Percentiles rank a stretch among this genome's conserved stretches.
Evolutionary conservation across 371 early-diverging fungal genomes (phyloP).

Genomic region (Phascolomyces articulosus): DNA sequence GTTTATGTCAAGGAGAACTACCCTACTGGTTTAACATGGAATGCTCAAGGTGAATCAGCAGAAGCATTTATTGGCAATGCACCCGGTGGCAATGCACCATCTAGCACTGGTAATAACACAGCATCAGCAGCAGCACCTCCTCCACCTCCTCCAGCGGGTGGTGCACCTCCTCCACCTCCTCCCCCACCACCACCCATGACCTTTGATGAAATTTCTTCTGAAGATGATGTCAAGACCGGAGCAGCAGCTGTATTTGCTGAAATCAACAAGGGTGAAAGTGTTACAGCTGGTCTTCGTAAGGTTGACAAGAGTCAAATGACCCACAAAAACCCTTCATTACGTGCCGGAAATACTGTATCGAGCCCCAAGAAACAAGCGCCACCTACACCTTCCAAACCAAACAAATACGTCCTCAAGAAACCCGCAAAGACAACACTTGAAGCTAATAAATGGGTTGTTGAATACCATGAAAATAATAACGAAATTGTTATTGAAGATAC

Average conservation of each 20-base stretch:
- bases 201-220: constrained; percentile 30
- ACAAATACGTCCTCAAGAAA: constrained; percentile 68
- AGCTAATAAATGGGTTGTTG: constrained; percentile 94
- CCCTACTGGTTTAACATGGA: constrained; percentile 93
- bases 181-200: constrained; percentile 71
- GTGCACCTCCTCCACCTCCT: constrained; percentile 65
- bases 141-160: constrained; percentile 56
- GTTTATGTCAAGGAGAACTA: constrained; percentile 88
- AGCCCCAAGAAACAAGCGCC: constrained; percentile 61
- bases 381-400: constrained; percentile 66
- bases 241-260: constrained; percentile 84
- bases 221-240: constrained; percentile 24
- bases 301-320: constrained; percentile 96
- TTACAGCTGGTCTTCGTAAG: constrained; percentile 88
- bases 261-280: constrained; percentile 80
- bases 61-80: constrained; percentile 48
- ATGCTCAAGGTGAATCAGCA: constrained; percentile 75
- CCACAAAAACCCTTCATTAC: constrained; percentile 92
- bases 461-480: constrained; percentile 80
- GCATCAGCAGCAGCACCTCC: constrained; percentile 47
- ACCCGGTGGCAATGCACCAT: constrained; percentile 38
- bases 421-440: constrained; percentile 84
- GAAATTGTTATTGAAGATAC: constrained; percentile 79
- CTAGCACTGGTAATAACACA: constrained; percentile 37
- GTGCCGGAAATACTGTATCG: constrained; percentile 64